phyloP scores from a whole-genome alignment of 495 filamentous ascomycete species.

The Lophium mytilinum region DNA sequence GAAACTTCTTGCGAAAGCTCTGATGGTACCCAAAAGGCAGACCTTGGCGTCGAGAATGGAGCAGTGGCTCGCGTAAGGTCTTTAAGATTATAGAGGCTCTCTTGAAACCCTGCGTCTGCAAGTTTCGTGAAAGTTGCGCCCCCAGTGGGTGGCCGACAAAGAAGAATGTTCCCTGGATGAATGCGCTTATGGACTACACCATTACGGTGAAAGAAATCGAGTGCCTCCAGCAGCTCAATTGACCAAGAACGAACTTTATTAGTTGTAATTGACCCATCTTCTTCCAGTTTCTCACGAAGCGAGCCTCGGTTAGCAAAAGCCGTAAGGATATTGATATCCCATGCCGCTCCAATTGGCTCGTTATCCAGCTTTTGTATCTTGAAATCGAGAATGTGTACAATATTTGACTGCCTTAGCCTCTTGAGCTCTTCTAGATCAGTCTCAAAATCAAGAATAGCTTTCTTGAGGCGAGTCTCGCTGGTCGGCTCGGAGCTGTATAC shows the following conservation, averaged over 20 bases:
- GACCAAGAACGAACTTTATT: conserved; percentile 75
- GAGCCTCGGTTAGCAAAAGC: conserved; percentile 76
- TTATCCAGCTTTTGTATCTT: conserved; percentile 48
- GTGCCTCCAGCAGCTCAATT: conserved; percentile 78
- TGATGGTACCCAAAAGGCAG: conserved; percentile 75
- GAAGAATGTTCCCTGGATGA: conserved; percentile 65
- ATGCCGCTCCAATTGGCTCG: conserved; percentile 36
- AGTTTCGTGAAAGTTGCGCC: conserved; percentile 54
- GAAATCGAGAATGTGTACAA: conserved; percentile 72
- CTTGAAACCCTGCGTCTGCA: conserved; percentile 60
- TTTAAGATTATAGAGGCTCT: conserved; percentile 50
- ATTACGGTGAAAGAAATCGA: conserved; percentile 77
- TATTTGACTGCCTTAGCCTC: conserved; percentile 64
- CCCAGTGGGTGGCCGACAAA: conserved; percentile 52
- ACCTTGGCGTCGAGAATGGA: conserved; percentile 41
- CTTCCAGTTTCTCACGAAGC: conserved; percentile 68
- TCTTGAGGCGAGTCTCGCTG: conserved; percentile 46
- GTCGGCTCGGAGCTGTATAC: conserved; percentile 49
- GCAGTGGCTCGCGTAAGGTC: conserved; percentile 37
- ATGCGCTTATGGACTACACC: conserved; percentile 75
- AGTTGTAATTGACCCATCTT: conserved; percentile 62
- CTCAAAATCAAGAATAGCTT: conserved; percentile 57
- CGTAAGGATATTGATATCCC: conserved; percentile 75
- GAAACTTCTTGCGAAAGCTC: conserved; percentile 55
- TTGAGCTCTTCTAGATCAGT: conserved; percentile 62